A percentile compares a stretch with the other conserved stretches of the same genome.
Conservation (phyloP, 2,329 filamentous ascomycete species). For the Penicillium crustosum region DNA sequence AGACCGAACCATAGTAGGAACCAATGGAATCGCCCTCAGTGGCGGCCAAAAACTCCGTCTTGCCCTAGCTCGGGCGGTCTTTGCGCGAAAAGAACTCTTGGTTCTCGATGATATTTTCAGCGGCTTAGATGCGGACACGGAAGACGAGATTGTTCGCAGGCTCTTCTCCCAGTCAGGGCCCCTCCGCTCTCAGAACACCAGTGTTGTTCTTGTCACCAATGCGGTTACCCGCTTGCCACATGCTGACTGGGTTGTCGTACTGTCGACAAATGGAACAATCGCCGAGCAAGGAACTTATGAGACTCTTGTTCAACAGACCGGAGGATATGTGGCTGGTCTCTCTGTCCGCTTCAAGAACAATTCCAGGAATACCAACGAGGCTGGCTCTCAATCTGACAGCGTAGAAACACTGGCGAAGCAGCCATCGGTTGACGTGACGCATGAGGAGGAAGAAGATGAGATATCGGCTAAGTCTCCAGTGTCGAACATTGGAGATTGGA, state of each 20-base stretch:
- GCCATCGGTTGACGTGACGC: neutral
- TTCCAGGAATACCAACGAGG: too few relatives aligned
- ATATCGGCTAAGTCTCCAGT: too few relatives aligned
- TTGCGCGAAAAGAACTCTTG: neutral
- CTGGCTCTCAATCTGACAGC: too few relatives aligned
- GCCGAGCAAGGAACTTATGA: neutral
- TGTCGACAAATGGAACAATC: neutral
- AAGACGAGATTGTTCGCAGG: neutral
- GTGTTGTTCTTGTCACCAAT: neutral
- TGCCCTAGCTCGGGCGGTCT: neutral
- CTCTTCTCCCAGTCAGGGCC: neutral
- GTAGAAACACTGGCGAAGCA: neutral
- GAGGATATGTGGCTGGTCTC: neutral
- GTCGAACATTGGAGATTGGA: neutral
- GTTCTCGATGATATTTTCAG: neutral
- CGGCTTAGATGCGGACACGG: neutral
- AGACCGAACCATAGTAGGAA: neutral
- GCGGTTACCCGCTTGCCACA: neutral
- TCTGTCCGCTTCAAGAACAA: neutral
- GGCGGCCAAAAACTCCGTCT: neutral
- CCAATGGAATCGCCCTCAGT: neutral
- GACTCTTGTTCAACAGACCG: neutral
- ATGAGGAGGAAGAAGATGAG: neutral
- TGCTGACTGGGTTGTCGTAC: neutral
- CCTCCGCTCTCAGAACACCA: neutral